Evolutionary conservation across 306 rosid genomes (phyloP), one percentile per base, ranked within the genome.

Genomic region (Vigna reflexopilosa): DNA sequence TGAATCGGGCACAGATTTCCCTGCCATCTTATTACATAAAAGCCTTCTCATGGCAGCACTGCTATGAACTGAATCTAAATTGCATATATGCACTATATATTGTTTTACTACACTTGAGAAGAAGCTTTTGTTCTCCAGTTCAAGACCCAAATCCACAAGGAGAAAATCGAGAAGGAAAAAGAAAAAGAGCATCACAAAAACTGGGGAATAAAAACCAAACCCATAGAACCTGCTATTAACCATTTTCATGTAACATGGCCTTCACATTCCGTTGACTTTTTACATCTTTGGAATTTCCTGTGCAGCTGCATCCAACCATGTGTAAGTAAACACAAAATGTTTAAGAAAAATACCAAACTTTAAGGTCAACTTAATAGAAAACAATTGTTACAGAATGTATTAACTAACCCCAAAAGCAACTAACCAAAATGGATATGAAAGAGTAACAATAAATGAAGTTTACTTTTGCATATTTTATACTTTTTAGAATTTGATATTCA

Each of bases 21-120:
- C 77, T 62, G 81, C 89, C 82, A 81, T 54, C 22, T 81, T 73
- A 75, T 76, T 79, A 79, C 94, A 88, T 80, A 83, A 70, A 47
- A 54, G 30, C 87, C 85, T 81, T 80, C 67, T 55, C 81, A 72
- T 73, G 82, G 77, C 62, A 78, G 75, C 75, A 77, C 7, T 73
- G 67, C 67, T 59, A 73, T 11, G 15, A 45, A 57, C 22, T 67
- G 76, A 86, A 76, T 65, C 83, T 81, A 88, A 28, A 85, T 80
- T 50, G 87, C 82, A 86, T 72, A 83, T 88, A 87, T 84, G 90
- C 85, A 82, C 86, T 88, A 34, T 80, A 72, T 75, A 59, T 72
- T 68, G 77, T 70, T 79, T 83, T 78, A 76, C 30, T 38, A 20
- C 45, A 80, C 83, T 73, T 22, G 28, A 26, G 28, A 26, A 26